phyloP scores from a whole-genome alignment of 2,329 filamentous ascomycete genomes.

The Colletotrichum horii region DNA sequence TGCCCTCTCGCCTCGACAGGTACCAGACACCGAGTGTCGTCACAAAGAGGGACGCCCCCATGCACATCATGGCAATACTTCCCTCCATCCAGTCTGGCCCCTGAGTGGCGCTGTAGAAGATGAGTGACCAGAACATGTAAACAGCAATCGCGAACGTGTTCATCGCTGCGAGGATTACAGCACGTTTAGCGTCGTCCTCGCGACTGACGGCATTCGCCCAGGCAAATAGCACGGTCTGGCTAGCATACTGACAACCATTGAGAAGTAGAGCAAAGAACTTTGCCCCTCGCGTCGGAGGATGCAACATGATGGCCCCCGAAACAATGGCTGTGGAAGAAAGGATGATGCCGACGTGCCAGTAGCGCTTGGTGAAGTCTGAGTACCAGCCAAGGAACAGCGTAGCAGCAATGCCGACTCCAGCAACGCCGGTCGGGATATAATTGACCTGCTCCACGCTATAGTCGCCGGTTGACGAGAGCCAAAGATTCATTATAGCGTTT shows the following conservation, averaged over 20 bases:
- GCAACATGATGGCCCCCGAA: background rate
- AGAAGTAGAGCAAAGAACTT: background rate
- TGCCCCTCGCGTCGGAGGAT: background rate
- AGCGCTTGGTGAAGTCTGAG: background rate
- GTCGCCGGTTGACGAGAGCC: background rate
- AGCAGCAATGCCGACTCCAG: background rate
- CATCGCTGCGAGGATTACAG: background rate
- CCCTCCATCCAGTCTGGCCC: background rate
- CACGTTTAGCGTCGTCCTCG: background rate
- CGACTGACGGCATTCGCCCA: background rate
- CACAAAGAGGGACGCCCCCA: background rate
- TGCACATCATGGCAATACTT: background rate
- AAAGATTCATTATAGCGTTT: background rate
- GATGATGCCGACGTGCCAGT: background rate
- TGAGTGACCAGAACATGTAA: background rate
- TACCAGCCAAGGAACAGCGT: background rate
- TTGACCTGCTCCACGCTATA: background rate
- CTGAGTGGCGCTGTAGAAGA: background rate
- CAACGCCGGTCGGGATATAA: background rate
- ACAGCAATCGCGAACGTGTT: background rate
- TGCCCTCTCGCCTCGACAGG: background rate
- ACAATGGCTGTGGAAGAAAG: background rate
- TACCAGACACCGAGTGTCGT: background rate
- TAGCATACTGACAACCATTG: background rate
- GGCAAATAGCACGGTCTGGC: background rate